Evolutionary conservation across 257 asterid genomes (phyloP).

Genomic region (Plantago major): DNA sequence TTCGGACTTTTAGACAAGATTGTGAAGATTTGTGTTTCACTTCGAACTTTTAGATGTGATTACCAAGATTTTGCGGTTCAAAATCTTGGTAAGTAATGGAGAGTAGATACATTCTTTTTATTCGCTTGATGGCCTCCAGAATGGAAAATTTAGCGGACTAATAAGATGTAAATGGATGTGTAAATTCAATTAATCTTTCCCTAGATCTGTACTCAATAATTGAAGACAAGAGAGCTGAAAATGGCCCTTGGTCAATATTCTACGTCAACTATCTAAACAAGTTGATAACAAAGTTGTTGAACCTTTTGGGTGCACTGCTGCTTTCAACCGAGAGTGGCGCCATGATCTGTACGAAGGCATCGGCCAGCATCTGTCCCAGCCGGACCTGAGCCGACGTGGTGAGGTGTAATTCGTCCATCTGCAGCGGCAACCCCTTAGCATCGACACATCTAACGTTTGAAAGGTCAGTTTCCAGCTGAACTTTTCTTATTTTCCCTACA

Average conservation of each 20-base stretch:
- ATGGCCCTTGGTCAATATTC: background rate
- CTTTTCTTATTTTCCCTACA: conserved; percentile 42
- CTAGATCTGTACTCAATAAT: background rate
- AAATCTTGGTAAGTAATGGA: too few species aligned
- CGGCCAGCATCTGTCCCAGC: conserved; percentile 52
- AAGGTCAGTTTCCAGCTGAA: conserved; percentile 44
- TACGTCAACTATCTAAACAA: conserved; percentile 28
- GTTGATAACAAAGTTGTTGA: conserved; percentile 23
- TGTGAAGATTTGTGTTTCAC: too few species aligned
- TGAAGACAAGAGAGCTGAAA: background rate
- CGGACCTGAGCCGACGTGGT: conserved; percentile 43
- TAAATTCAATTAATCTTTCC: too few species aligned
- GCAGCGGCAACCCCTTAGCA: conserved; percentile 48
- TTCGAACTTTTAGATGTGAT: too few species aligned
- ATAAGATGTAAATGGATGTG: too few species aligned
- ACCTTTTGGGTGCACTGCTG: conserved; percentile 30
- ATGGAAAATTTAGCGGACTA: too few species aligned
- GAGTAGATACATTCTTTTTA: too few species aligned
- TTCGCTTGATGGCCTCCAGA: too few species aligned
- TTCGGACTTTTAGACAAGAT: too few species aligned
- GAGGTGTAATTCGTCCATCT: conserved; percentile 49
- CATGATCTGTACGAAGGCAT: conserved; percentile 31
- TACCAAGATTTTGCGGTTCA: too few species aligned
- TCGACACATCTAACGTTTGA: conserved; percentile 53
- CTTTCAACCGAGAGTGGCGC: conserved; percentile 38